Base-by-base conservation (phyloP, 2,329 filamentous ascomycete species). In the Microsporum ferrugineum region DNA sequence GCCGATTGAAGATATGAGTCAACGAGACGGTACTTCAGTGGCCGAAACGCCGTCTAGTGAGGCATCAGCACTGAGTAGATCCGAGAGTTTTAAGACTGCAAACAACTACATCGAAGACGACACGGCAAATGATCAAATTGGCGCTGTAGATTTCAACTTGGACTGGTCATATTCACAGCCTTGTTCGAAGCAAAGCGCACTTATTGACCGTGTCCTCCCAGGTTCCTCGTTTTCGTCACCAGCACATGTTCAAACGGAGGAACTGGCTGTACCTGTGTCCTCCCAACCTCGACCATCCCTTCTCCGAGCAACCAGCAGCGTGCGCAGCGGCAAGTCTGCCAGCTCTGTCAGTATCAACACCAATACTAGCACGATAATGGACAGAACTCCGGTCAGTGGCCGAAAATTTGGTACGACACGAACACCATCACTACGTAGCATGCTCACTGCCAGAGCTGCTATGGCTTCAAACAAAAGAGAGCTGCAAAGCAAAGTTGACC, bases 1-100 rank as follows among this genome's bases (percentile, higher is more conserved):
- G 51, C 66, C 73, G 3, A 68, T 71, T 2, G 66, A 63, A 10
- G 67, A 65, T 63, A 66, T 23, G 62, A 59, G 41, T 39, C 34
- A 57, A 39, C 55, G 31, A 33, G 49, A 53, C n/a, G 49, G 49
- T 31, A 53, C 27, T 8, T 53, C 31, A n/a, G 49, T 31, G 8
- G 27, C 27, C 7, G 49, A 53, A 31, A 53, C 49, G 27, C 49
- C 49, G 12, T 53, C 49, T 34, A 53, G 49, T 7, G 49, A 53
- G 10, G 49, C 49, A 33, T 53, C 49, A n/a, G 49, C 17, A 12
- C 49, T 53, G 12, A 53, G 49, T 12, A 31, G 49, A n/a, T 53
- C 49, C 27, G 27, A 27, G 0, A 53, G 49, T n/a, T 53, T 53
- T 31, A 53, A 29, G 12, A 34, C 49, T 1, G 49, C 49, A 10